phyloP scores from a whole-genome alignment of 257 asterid genomes.

The Solanum boliviense region DNA sequence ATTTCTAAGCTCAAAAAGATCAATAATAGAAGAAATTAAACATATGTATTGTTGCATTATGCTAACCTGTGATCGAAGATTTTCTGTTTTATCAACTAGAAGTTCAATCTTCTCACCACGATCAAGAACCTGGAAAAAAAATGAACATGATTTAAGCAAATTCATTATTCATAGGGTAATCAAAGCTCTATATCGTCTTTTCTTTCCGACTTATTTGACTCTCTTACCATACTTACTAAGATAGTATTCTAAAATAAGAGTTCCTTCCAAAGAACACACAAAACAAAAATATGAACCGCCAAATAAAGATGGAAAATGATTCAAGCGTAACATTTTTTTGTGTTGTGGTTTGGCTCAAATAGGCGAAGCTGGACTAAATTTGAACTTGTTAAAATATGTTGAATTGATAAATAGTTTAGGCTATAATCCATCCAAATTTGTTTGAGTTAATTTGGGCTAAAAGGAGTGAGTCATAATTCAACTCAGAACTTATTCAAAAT shows the following conservation, averaged over 20 bases:
- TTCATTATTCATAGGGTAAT: not conserved
- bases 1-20: not conserved
- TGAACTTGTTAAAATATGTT: too few species aligned
- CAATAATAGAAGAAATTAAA: not conserved
- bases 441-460: too few species aligned
- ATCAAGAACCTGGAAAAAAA: conserved; percentile 32
- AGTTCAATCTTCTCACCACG: conserved; percentile 44
- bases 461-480: too few species aligned
- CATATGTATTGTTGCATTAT: not conserved
- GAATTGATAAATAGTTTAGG: not conserved
- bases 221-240: not conserved
- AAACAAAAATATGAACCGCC: not conserved
- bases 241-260: not conserved
- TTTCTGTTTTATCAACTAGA: conserved; percentile 37
- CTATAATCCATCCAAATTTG: too few species aligned
- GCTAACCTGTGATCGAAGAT: conserved; percentile 43
- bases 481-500: too few species aligned
- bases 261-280: not conserved
- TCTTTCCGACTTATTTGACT: not conserved
- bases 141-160: not conserved
- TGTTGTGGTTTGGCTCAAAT: too few species aligned
- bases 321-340: not conserved
- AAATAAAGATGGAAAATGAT: too few species aligned
- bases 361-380: too few species aligned
- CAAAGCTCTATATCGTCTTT: not conserved